Evolutionary conservation across 2,329 filamentous ascomycete genomes (phyloP).

Genomic region (Cladorrhinum sp.): DNA sequence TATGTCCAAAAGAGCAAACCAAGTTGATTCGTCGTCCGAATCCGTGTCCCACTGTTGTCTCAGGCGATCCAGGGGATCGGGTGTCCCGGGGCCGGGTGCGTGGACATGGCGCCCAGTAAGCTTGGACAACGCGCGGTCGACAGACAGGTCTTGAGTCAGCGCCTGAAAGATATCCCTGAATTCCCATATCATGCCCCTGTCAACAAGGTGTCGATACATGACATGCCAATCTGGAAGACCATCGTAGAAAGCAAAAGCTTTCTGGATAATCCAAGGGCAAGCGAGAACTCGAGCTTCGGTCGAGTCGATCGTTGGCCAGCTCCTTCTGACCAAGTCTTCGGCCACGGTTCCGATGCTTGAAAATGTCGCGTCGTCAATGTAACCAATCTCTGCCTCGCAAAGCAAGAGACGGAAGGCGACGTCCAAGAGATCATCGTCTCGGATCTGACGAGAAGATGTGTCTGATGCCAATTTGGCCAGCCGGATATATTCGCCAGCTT

Average conservation of each 20-base stretch:
- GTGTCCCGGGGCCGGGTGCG: not conserved
- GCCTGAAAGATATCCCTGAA: not conserved
- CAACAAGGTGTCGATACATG: not conserved
- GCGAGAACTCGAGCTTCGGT: not conserved
- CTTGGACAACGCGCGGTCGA: not conserved
- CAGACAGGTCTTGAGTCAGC: not conserved
- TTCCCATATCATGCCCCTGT: conserved; percentile 1
- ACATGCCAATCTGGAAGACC: not conserved
- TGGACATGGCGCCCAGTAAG: not conserved
- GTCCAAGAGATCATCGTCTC: not conserved
- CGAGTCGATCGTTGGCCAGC: not conserved
- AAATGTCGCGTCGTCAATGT: not conserved
- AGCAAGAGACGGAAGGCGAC: not conserved
- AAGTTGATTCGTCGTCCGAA: not conserved
- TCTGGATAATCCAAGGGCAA: not conserved
- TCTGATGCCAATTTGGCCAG: not conserved
- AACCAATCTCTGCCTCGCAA: not conserved
- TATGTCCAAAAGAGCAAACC: not conserved
- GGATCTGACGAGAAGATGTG: not conserved
- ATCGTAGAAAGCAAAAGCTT: not conserved
- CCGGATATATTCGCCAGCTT: not conserved
- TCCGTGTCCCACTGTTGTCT: not conserved
- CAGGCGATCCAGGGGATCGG: not conserved
- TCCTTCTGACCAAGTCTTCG: not conserved
- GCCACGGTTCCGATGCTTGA: not conserved